Conservation (phyloP, 805 yeast species). For the Candida stauntonica region DNA sequence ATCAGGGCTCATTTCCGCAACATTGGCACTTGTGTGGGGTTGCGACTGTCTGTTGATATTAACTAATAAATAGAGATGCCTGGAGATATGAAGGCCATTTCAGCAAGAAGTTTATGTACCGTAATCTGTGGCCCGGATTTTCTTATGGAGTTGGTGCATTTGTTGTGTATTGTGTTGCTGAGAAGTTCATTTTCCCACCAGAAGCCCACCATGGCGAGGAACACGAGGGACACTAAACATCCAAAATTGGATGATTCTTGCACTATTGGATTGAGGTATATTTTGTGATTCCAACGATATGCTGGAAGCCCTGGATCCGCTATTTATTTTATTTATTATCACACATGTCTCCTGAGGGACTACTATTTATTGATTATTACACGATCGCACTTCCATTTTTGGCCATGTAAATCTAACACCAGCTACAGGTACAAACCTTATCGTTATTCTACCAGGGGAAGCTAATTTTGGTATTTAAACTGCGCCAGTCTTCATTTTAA, state of each 20-base stretch:
- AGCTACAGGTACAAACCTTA: too few species aligned
- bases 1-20: neutral
- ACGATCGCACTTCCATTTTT: neutral
- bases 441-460: too few species aligned
- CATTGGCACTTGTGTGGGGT: neutral
- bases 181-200: constrained; percentile 22
- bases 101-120: constrained; percentile 63
- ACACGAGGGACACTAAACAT: too few species aligned
- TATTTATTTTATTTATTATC: neutral
- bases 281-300: neutral
- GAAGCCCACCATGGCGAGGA: constrained; percentile 15
- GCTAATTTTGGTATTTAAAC: too few species aligned
- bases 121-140: constrained; percentile 74
- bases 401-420: too few species aligned
- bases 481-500: too few species aligned
- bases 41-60: too few species aligned
- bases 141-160: constrained; percentile 78
- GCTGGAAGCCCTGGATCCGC: neutral
- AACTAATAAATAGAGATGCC: constrained; percentile 81
- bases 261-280: too few species aligned
- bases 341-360: too few species aligned
- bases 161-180: constrained; percentile 48
- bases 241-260: too few species aligned
- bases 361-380: constrained; percentile 2
- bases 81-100: constrained; percentile 89